A percentile compares a stretch with the other conserved stretches of the same genome.
phyloP scores from a whole-genome alignment of 225 moss, liverwort and hornwort genomes.

The Physcomitrium patens region DNA sequence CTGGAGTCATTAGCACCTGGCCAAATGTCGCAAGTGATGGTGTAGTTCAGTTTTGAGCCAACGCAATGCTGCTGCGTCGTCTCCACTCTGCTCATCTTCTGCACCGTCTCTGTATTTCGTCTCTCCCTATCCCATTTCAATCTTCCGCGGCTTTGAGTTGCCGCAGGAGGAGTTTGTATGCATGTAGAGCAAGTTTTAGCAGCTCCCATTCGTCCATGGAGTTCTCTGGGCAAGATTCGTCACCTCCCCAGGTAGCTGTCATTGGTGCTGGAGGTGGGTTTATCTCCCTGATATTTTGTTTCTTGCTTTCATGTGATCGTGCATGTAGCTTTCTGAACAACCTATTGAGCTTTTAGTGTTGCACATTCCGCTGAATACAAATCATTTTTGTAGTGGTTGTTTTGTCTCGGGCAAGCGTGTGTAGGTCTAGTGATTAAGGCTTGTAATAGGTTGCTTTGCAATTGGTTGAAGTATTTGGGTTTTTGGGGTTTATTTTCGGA shows the following conservation, averaged over 20 bases:
- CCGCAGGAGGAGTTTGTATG: not conserved
- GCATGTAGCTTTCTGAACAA: not conserved
- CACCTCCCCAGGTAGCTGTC: conserved; percentile 38
- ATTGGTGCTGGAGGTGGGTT: conserved; percentile 56
- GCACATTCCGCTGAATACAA: not conserved
- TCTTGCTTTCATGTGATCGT: not conserved
- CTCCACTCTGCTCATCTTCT: conserved; percentile 28
- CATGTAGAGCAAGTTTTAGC: conserved; percentile 25
- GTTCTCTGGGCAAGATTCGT: conserved; percentile 21
- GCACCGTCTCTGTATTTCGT: conserved; percentile 18
- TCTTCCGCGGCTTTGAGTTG: not conserved
- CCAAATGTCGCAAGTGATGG: not conserved
- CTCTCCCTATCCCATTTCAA: not conserved
- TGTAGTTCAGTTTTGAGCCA: not conserved
- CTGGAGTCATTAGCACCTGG: not conserved
- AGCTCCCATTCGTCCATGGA: conserved; percentile 33
- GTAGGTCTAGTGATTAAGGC: not conserved
- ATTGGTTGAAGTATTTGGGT: conserved; percentile 4
- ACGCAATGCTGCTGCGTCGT: conserved; percentile 42
- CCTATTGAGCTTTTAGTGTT: not conserved
- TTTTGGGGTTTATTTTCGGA: conserved; percentile 4
- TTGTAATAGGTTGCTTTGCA: not conserved
- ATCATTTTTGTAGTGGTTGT: not conserved
- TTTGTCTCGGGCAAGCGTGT: not conserved
- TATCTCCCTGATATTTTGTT: not conserved